Evolutionary conservation across 345 rosid genomes (phyloP).

Genomic region (Anacardium occidentale): DNA sequence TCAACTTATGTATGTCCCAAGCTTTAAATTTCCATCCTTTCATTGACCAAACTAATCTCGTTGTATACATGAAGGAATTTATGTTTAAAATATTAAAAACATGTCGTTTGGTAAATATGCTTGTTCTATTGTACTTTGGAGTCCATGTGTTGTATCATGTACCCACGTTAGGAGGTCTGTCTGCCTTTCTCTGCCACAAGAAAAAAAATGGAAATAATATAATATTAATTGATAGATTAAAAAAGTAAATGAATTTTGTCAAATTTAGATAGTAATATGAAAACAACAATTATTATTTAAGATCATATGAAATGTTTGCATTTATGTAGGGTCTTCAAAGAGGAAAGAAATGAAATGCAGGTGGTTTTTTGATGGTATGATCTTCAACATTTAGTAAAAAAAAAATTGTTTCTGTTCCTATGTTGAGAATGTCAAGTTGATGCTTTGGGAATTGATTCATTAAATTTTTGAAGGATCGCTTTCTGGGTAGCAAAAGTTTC

Average conservation of each 20-base stretch:
- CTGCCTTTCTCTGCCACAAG: constrained; percentile 16
- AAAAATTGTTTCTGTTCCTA: background rate
- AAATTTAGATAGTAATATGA: background rate
- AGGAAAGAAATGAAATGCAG: constrained; percentile 6
- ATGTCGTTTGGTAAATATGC: background rate
- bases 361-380: background rate
- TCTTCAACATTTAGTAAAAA: background rate
- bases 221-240: background rate
- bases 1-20: too few relatives aligned
- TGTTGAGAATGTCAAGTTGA: background rate
- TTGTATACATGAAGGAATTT: too few relatives aligned
- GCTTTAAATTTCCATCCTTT: too few relatives aligned
- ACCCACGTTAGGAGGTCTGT: constrained; percentile 8
- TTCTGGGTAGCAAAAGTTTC: constrained; percentile 14
- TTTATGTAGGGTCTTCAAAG: background rate
- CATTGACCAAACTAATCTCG: too few relatives aligned
- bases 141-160: background rate
- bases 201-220: background rate
- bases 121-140: background rate
- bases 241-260: constrained; percentile 7
- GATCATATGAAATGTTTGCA: constrained; percentile 3
- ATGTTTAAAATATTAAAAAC: background rate
- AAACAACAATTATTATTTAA: background rate
- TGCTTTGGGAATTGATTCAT: constrained; percentile 6
- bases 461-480: background rate